These are phyloP conservation scores for Apophysomyces elegans DNA, from an alignment of 371 early-diverging fungal genomes.

Conservation along the genomic window DNA sequence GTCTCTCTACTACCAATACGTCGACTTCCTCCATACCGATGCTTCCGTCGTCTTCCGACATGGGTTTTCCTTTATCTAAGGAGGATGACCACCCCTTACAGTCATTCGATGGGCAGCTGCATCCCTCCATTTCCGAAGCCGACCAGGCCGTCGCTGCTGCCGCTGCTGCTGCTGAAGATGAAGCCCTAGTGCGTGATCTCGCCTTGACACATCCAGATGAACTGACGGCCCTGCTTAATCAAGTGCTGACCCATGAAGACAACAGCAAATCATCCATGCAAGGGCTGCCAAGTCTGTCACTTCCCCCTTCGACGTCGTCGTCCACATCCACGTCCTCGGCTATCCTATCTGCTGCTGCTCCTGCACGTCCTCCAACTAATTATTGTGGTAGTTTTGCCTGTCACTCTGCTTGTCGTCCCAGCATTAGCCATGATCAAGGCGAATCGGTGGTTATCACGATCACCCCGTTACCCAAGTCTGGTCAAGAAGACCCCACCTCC, in stretches of 20 bases:
- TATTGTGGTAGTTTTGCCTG: constrained; percentile 37
- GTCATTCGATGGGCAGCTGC: background rate
- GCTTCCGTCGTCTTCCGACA: constrained; percentile 10
- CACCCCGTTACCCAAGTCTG: constrained; percentile 16
- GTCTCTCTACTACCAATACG: background rate
- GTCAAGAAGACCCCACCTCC: background rate
- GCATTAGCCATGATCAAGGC: constrained; percentile 8
- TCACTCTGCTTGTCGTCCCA: constrained; percentile 19
- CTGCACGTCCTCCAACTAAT: background rate
- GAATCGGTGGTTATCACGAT: constrained; percentile 25
- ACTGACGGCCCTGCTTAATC: constrained; percentile 30
- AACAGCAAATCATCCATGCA: background rate
- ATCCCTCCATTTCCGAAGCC: constrained; percentile 4
- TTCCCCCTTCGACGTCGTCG: background rate
- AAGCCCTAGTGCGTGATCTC: background rate
- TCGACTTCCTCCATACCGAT: background rate
- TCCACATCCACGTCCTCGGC: background rate
- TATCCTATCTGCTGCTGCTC: constrained; percentile 7
- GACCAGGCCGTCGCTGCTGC: constrained; percentile 1
- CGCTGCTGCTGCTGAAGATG: constrained; percentile 4
- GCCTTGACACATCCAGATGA: constrained; percentile 26
- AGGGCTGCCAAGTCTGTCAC: background rate
- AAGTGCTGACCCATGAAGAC: constrained; percentile 18
- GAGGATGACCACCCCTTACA: background rate
- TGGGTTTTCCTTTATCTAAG: constrained; percentile 9